These are phyloP conservation scores for Blastocystis hominis DNA, from an alignment of 352 stramenopile genomes.

Conservation along the genomic window DNA sequence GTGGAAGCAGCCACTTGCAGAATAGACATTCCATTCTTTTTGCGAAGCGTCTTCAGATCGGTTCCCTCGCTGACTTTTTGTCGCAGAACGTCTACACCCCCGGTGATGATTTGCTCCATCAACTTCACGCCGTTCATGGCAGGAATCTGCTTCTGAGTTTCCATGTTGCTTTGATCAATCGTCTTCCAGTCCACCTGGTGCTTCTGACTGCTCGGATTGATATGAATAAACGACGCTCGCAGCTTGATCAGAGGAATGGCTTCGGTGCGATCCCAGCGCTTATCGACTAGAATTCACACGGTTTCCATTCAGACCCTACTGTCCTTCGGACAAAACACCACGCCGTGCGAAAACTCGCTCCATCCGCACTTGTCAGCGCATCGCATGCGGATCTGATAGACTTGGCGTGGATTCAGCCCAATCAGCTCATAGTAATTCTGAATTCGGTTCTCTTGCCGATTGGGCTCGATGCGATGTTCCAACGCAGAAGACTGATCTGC, in stretches of 20 bases:
- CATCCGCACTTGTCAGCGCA: conserved; percentile 40
- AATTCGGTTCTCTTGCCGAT: not conserved
- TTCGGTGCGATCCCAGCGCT: not conserved
- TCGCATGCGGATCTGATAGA: not conserved
- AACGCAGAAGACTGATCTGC: not conserved
- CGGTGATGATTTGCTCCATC: not conserved
- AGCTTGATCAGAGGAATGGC: not conserved
- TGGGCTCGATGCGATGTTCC: not conserved
- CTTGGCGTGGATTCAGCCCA: not conserved
- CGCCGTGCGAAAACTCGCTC: not conserved
- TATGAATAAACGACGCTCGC: not conserved
- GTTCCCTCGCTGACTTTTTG: not conserved
- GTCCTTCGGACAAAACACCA: not conserved
- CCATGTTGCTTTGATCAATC: not conserved
- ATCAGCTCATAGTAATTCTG: not conserved
- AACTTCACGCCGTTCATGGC: not conserved
- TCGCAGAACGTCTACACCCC: not conserved
- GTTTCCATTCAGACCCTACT: not conserved
- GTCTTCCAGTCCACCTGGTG: not conserved
- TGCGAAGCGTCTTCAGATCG: not conserved
- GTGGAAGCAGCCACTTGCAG: conserved; percentile 8
- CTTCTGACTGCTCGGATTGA: not conserved
- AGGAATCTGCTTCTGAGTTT: not conserved
- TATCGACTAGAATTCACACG: not conserved
- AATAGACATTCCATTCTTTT: conserved; percentile 13